Percentiles rank a stretch among this genome's conserved stretches.
Conservation (phyloP, 306 rosid species). For the Malus domestica region ASM211411v1 NC_041796.1:28511001-28511500, state of each 20-base stretch:
- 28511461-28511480: slow-evolving; percentile 11
- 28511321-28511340: not conserved
- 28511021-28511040: not conserved
- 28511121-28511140: not conserved
- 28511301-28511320: slow-evolving; percentile 6
- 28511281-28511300: slow-evolving; percentile 2
- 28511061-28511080: not conserved
- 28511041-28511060: not conserved
- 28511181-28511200: not conserved
- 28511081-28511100: not conserved
- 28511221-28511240: not conserved
- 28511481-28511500: slow-evolving; percentile 11
- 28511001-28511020: not conserved
- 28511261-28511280: not conserved
- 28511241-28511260: slow-evolving; percentile 6
- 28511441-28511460: slow-evolving; percentile 19
- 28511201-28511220: not conserved
- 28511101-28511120: not conserved
- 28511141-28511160: not conserved
- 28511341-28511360: slow-evolving; percentile 4
- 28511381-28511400: slow-evolving; percentile 4
- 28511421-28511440: slow-evolving; percentile 1
- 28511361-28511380: slow-evolving; percentile 1
- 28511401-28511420: slow-evolving; percentile 6
- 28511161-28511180: not conserved